A percentile compares a stretch with the other conserved stretches of the same genome.
These are phyloP conservation scores for Colletotrichum sidae DNA, from an alignment of 2,329 filamentous ascomycete genomes.

Conservation along the genomic window DNA sequence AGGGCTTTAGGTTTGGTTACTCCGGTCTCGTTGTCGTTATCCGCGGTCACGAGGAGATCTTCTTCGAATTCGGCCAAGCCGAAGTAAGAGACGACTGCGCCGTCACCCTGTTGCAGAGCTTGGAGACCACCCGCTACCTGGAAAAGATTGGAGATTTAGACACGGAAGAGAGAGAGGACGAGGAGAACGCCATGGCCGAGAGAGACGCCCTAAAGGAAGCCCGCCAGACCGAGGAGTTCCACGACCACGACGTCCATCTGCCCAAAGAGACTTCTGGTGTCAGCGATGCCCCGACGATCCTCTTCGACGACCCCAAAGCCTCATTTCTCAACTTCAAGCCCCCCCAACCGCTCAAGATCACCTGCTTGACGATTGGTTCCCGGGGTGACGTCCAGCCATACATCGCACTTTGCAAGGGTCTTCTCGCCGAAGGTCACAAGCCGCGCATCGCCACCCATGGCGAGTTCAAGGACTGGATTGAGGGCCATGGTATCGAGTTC, in stretches of 20 bases:
- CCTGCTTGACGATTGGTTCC: constrained; percentile 95
- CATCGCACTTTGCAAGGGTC: constrained; percentile 92
- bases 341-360: constrained; percentile 80
- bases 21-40: constrained; percentile 93
- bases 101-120: constrained; percentile 79
- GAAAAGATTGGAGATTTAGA: constrained; percentile 76
- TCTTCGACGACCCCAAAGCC: constrained; percentile 89
- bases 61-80: constrained; percentile 88
- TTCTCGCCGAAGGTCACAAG: constrained; percentile 88
- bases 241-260: constrained; percentile 62
- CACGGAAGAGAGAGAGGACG: constrained; percentile 76
- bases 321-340: constrained; percentile 95
- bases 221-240: constrained; percentile 63
- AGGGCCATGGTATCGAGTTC: constrained; percentile 95
- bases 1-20: constrained; percentile 92
- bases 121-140: constrained; percentile 79
- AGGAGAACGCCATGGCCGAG: constrained; percentile 82
- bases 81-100: constrained; percentile 90
- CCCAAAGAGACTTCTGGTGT: constrained; percentile 59
- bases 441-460: constrained; percentile 90
- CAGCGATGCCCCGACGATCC: constrained; percentile 76
- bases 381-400: constrained; percentile 97
- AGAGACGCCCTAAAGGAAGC: constrained; percentile 84
- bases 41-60: constrained; percentile 92
- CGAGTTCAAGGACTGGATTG: constrained; percentile 91